Base-by-base conservation (phyloP, 2,329 filamentous ascomycete genomes). In the Cercospora beticola region DNA sequence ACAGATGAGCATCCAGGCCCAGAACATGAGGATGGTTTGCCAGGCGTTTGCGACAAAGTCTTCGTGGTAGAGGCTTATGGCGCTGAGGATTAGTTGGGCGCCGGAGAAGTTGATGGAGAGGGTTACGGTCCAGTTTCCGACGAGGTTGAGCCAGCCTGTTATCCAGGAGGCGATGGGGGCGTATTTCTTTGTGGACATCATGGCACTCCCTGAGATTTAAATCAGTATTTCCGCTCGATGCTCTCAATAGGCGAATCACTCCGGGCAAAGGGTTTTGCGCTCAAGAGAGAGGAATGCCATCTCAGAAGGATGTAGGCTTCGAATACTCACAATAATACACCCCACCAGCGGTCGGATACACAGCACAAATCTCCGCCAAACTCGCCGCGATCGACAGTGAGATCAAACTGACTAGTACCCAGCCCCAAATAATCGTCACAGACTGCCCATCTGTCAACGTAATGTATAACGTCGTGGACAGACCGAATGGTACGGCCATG, bases 121-220 rank as follows among this genome's bases (percentile, higher is more conserved):
- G 0, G 86, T 87, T 30, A 88, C 85, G 0, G 89, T 92, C 89
- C 89, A 92, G 77, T 92, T 92, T 0, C 90, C 90, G 2, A 92
- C 89, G 0, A 92, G 82, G 0, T 89, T 91, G 65, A 91, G 77
- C 89, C 90, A 92, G 14, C 90, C 90, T 5, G 89, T 90, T 30
- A 91, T 86, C 83, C 89, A 92, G 9, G 85, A 88, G 59, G 89
- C 87, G 64, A 91, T 83, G 2, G 89, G 89, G 4, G 89, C 88
- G 82, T 86, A 92, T 76, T 88, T 82, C 46, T 83, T 85, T 0
- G 88, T 89, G 1, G 86, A 62, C 23, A 92, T 83, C 86, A 92
- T 89, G 1, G 89, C 89, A 65, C 86, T 78, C 89, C 83, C 31
- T 33, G 10, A 14, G 10, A 14, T 4, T 4, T 12, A 5, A 9